These are phyloP conservation scores for Periconia sp. DNA, from an alignment of 2,329 filamentous ascomycete species.

Conservation along the genomic window DNA sequence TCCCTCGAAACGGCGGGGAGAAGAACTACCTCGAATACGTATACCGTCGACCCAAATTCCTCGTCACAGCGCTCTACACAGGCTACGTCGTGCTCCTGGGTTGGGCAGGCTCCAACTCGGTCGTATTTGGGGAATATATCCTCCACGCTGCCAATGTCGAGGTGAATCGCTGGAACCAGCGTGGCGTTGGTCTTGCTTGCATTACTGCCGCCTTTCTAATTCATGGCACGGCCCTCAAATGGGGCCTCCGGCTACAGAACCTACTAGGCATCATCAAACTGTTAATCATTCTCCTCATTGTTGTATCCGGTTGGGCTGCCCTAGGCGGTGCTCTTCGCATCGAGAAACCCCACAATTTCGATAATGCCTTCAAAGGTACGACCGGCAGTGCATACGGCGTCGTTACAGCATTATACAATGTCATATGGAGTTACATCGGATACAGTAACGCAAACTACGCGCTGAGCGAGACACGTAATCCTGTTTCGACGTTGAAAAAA, in stretches of 20 bases:
- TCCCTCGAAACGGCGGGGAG: conserved; percentile 66
- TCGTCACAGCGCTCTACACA: conserved; percentile 62
- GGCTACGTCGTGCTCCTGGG: conserved; percentile 63
- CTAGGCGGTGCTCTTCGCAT: conserved; percentile 63
- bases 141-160: conserved; percentile 65
- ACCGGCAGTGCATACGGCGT: conserved; percentile 67
- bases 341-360: conserved; percentile 64
- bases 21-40: conserved; percentile 70
- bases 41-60: conserved; percentile 62
- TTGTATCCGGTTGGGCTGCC: conserved; percentile 63
- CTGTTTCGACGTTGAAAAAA: conserved; percentile 64
- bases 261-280: conserved; percentile 67
- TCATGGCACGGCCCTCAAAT: conserved; percentile 64
- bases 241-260: conserved; percentile 70
- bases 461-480: conserved; percentile 66
- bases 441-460: conserved; percentile 71
- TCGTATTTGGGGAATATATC: conserved; percentile 72
- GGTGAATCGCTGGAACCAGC: conserved; percentile 67
- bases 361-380: conserved; percentile 65
- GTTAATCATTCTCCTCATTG: conserved; percentile 65
- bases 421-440: conserved; percentile 70
- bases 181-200: conserved; percentile 66
- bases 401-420: conserved; percentile 71
- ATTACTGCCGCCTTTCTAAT: conserved; percentile 67
- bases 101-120: conserved; percentile 68